Evolutionary conservation across 768 basidiomycete species (phyloP).

Genomic region (Boletales sp.): DNA sequence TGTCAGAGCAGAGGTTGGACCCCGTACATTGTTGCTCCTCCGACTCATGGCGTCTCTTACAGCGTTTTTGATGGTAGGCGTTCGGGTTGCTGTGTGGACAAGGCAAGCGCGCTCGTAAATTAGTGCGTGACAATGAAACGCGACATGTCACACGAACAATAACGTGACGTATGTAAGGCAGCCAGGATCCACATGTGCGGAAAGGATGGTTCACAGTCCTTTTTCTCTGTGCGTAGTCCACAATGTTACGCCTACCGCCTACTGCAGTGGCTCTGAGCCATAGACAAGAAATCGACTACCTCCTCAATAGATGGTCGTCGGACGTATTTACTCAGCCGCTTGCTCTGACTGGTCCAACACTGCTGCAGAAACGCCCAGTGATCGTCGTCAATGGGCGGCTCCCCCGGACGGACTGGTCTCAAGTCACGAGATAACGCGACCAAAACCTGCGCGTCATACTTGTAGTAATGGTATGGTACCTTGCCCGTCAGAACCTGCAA

Average conservation of each 20-base stretch:
- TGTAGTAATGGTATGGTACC: constrained; percentile 22
- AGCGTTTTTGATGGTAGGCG: no score
- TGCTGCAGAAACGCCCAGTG: constrained; percentile 19
- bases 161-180: not conserved
- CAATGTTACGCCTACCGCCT: not conserved
- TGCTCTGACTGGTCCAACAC: constrained; percentile 26
- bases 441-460: constrained; percentile 22
- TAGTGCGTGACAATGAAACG: constrained; percentile 9
- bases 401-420: constrained; percentile 7
- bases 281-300: constrained; percentile 17
- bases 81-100: not conserved
- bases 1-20: constrained; percentile 80
- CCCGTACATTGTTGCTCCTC: constrained; percentile 59
- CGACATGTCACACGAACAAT: constrained; percentile 15
- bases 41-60: constrained; percentile 21
- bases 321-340: not conserved
- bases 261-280: not conserved
- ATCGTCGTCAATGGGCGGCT: not conserved
- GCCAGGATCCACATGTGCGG: no score
- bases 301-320: constrained; percentile 15
- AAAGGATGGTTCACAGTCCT: no score
- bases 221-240: not conserved
- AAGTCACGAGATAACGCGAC: constrained; percentile 14
- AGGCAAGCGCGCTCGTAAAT: constrained; percentile 11
- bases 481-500: constrained; percentile 26